Base-by-base conservation (phyloP, 192 early-diverging fungal genomes). In the Linderina pennispora region DNA sequence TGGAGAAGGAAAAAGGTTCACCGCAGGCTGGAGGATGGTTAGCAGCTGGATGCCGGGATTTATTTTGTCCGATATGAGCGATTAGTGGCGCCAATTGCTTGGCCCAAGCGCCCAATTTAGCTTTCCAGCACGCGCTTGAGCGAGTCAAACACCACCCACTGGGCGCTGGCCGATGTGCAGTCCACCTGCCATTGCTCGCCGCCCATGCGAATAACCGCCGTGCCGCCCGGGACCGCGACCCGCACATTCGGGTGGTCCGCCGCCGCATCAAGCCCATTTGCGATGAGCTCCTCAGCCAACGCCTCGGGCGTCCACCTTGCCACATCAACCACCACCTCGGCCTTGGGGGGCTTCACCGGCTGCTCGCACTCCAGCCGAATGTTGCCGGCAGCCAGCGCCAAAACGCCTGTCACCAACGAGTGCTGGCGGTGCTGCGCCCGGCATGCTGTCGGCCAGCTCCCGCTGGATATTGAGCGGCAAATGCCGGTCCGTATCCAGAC, bases 401-500 rank as follows among this genome's bases (percentile, higher is more conserved):
- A 37, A 21, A 15, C 43, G 1, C 68, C 68, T 3, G 53, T 43
- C 3, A 72, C 57, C 22, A 72, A 35, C 0, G 62, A 61, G 18
- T 60, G 62, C 46, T 65, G 68, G 53, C 65, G 64, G 16, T 62
- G 62, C 17, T 25, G 39, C 33, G 40, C 45, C 37, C n/a, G 41
- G 40, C 39, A 72, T 51, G 36, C 52, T 53, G 20, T 34, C 46
- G 20, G 68, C 40, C 68, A 72, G 56, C 28, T 65, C 68, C 45
- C 40, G 36, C 34, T 72, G 61, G 18, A 72, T 57, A 34, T 45
- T 52, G 23, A 72, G 50, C 20, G 68, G 68, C 52, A 72, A 22
- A 19, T 72, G 68, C 3, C 68, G 52, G 43, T 72, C 68, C 0
- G 62, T 56, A 37, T 64, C 62, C 7, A 72, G 62, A 19, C 64